phyloP scores from a whole-genome alignment of 202 grass and related monocot genomes.

The Cymbopogon flexuosus region DNA sequence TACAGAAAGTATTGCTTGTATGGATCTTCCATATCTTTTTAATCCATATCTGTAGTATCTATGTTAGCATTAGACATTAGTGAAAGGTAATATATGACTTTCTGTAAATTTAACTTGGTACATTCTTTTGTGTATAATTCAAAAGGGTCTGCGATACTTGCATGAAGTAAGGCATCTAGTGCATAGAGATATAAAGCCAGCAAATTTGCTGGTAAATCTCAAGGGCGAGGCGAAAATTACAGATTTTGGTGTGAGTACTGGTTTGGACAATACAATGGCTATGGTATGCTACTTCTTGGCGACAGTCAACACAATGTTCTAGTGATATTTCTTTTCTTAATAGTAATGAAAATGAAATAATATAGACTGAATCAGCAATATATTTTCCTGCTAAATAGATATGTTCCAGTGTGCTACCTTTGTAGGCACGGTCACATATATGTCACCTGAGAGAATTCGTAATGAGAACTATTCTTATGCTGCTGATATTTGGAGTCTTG shows the following conservation, averaged over 20 bases:
- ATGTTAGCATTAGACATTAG: background rate
- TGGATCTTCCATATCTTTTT: constrained; percentile 24
- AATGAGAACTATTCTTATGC: constrained; percentile 85
- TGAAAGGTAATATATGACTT: constrained; percentile 1
- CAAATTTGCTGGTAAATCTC: constrained; percentile 90
- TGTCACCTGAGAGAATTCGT: constrained; percentile 98
- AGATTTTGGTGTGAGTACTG: constrained; percentile 87
- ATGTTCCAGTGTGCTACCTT: constrained; percentile 97
- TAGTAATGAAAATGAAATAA: constrained; percentile 17
- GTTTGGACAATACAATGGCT: constrained; percentile 91
- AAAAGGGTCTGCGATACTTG: constrained; percentile 79
- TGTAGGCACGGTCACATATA: constrained; percentile 94
- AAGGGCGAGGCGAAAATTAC: constrained; percentile 87
- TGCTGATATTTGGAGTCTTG: constrained; percentile 99
- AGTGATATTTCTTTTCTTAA: constrained; percentile 11
- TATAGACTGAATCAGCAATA: constrained; percentile 24
- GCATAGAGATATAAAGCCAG: constrained; percentile 98
- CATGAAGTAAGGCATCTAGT: constrained; percentile 86
- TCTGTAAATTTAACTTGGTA: constrained; percentile 26
- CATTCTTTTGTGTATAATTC: constrained; percentile 29
- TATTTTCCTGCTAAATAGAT: constrained; percentile 54
- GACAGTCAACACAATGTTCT: constrained; percentile 10
- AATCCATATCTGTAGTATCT: background rate
- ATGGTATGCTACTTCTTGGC: constrained; percentile 64
- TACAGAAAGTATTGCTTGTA: constrained; percentile 80